Base-by-base conservation (phyloP, 148 eudicot genomes). In the Hydrangea macrophylla region DNA sequence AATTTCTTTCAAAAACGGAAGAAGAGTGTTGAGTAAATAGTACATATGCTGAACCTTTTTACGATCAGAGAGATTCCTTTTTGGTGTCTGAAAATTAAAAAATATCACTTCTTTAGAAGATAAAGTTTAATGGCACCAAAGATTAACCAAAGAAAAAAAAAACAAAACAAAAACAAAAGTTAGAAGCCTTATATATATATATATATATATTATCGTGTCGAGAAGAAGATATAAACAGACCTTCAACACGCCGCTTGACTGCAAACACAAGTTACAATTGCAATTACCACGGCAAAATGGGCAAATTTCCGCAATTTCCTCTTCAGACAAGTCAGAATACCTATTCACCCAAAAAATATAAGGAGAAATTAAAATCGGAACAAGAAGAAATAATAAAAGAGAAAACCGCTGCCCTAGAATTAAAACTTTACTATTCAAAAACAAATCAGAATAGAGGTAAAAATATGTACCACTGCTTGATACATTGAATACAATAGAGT, bases 201-300 rank as follows among this genome's bases (percentile, higher is more conserved):
- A n/a, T n/a, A n/a, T n/a, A n/a, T n/a, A n/a, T n/a, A n/a, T n/a
- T n/a, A n/a, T n/a, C n/a, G n/a, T n/a, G n/a, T n/a, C n/a, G n/a
- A 48, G 6, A n/a, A 17, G 20, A 67, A 60, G 27, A 55, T 35
- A 60, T 17, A 32, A 39, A 54, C 73, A 57, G 36, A 92, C 97
- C 85, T 81, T 76, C 44, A 86, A 57, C 24, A 59, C 66, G 64
- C 84, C 84, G 69, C 78, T 61, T 42, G 84, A 76, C 51, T 77
- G 92, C 70, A 92, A 77, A 70, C 97, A 92, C 61, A 72, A 65
- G 40, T 85, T 81, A 73, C 97, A 92, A 56, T 92, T 92, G 79
- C 97, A 92, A 33, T 80, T 87, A 31, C 74, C 73, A 53, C 82
- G 84, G 68, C 97, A 92, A 62, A 75, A 87, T 17, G 97, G 97